Base-by-base conservation (phyloP, 495 filamentous ascomycete genomes). In the Aspergillus olivimuriae region DNA sequence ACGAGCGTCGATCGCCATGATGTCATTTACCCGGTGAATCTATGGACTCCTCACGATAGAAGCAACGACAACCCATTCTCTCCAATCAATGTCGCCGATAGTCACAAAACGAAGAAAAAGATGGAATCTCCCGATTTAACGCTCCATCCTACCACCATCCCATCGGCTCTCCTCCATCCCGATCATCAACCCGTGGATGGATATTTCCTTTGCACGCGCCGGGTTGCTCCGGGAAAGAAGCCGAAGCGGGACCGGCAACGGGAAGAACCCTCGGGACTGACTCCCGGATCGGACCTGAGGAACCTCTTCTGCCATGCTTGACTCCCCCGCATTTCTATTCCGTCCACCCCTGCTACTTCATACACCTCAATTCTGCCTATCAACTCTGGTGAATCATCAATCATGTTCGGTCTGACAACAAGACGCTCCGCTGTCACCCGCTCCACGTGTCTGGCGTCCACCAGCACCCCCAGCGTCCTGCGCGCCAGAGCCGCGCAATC, bases 171-270 rank as follows among this genome's bases (percentile, higher is more conserved):
- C n/a, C n/a, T n/a, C n/a, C n/a, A n/a, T n/a, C n/a, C n/a, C n/a
- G n/a, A n/a, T n/a, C n/a, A n/a, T n/a, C n/a, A n/a, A n/a, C n/a
- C n/a, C n/a, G 19, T 22, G 15, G 3, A 15, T 18, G 45, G 45
- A 34, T 49, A 46, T 26, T 30, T 35, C 39, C 46, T 46, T 46
- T 39, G 38, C n/a, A 39, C 38, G 34, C 16, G 24, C 10, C 51
- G 51, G 49, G 37, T 53, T 53, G 46, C 47, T 43, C 51, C 51
- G 51, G 42, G 22, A 34, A 15, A 36, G 28, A 49, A 46, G 46
- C 46, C 46, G 46, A 48, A 44, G 32, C 41, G 24, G 24, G 24
- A 28, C 6, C 24, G 24, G 24, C 6, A 28, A 11, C 5, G 33
- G 51, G 30, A 39, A 39, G 24, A 33, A 14, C 35, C 35, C n/a